Conservation (phyloP, 78 protist species). For the Neovahlkampfia damariscottae region DNA sequence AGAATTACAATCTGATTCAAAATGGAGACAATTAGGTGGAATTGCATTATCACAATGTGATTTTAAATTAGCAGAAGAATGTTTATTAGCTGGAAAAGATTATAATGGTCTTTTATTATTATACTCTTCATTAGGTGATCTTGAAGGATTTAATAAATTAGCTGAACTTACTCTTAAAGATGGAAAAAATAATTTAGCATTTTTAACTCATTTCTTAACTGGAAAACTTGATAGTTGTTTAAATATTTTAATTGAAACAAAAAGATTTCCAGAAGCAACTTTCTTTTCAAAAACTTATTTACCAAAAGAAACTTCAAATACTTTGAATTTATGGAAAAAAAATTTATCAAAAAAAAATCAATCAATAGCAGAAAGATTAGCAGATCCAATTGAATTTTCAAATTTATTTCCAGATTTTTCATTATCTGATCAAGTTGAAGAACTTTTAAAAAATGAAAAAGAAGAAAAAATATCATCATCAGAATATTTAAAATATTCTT, state of each 20-base stretch:
- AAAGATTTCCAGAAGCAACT: conserved; percentile 78
- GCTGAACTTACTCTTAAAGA: conserved; percentile 20
- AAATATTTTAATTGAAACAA: conserved; percentile 39
- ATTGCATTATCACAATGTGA: conserved; percentile 46
- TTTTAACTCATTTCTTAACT: conserved; percentile 27
- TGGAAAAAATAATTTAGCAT: conserved; percentile 47
- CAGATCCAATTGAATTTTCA: conserved; percentile 54
- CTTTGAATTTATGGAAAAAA: conserved; percentile 8
- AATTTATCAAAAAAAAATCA: neutral
- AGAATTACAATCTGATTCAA: conserved; percentile 37
- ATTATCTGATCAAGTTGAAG: conserved; percentile 1
- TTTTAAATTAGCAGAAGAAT: conserved; percentile 67
- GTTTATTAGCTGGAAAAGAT: conserved; percentile 62
- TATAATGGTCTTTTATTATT: conserved; percentile 63
- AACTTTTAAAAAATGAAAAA: neutral
- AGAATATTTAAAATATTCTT: too few relatives aligned
- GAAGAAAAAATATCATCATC: too few relatives aligned
- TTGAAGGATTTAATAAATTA: conserved; percentile 21
- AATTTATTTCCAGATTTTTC: conserved; percentile 60
- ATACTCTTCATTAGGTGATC: conserved; percentile 40
- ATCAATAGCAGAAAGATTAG: conserved; percentile 28
- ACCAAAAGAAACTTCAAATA: conserved; percentile 13
- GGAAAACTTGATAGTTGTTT: conserved; percentile 47
- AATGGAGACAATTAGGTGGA: conserved; percentile 75
- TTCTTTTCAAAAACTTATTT: conserved; percentile 81